These are phyloP conservation scores for Ceraceosorus bombacis DNA, from an alignment of 1,284 basidiomycete genomes.

Conservation along the genomic window DNA sequence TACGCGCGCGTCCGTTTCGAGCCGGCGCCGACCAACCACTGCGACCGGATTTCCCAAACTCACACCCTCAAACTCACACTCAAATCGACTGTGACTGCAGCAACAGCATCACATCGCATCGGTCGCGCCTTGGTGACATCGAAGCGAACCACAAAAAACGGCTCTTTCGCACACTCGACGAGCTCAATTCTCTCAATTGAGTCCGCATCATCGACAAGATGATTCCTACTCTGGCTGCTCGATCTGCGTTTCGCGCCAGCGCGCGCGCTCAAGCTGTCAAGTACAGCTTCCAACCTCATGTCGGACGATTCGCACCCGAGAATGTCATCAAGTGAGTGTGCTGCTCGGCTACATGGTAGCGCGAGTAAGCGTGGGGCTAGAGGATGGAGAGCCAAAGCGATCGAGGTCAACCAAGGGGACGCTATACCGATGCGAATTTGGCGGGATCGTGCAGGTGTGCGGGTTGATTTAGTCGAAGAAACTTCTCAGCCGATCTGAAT, in stretches of 20 bases:
- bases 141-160: too few species aligned
- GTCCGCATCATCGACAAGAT: not conserved
- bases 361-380: not conserved
- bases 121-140: too few species aligned
- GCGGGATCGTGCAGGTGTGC: too few species aligned
- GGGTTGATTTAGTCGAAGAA: not conserved
- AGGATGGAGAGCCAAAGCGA: not conserved
- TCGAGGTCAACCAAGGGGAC: not conserved
- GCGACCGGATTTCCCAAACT: too few species aligned
- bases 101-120: too few species aligned
- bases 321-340: constrained; percentile 28
- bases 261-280: constrained; percentile 10
- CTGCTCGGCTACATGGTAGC: not conserved
- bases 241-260: constrained; percentile 10
- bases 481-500: not conserved
- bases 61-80: too few species aligned
- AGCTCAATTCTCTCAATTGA: too few species aligned
- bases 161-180: too few species aligned
- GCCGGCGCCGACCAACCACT: too few species aligned
- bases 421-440: too few species aligned
- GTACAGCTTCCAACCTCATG: constrained; percentile 39
- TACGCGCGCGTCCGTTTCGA: too few species aligned
- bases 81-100: too few species aligned
- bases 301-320: constrained; percentile 24
- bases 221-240: not conserved